Evolutionary conservation across 1,284 basidiomycete genomes (phyloP), one percentile per base, ranked within the genome.

Genomic region (Ganoderma boninense): DNA sequence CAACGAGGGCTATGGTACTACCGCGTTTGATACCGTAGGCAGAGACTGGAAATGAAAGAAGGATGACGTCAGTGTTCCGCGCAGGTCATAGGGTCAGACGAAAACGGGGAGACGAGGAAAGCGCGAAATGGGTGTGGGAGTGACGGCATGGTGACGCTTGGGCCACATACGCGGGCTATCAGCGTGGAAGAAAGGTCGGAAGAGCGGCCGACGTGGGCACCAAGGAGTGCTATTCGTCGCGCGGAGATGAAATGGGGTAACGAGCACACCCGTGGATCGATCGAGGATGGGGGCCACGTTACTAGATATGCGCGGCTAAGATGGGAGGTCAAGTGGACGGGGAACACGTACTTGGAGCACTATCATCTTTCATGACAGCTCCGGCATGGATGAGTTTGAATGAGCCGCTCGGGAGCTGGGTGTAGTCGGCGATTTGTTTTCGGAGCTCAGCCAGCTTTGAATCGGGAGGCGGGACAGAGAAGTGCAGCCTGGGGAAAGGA

Each of bases 301-400:
- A 65, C 65, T 54, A 61, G 56, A 40, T 40, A 62, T 68, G 54
- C 57, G 67, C 63, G 65, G 46, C 65, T 38, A 62, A 70, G 68
- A 29, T 38, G 42, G 26, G 56, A 54, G 44, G 38, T 46, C 52
- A 62, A 35, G 52, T 42, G 38, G 61, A 54, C 29, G 61, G 65
- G 64, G 71, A 32, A 69, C 23, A 87, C 88, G 77, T 76, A 93
- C 91, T 83, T 57, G 87, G 89, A 5, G 88, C 90, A 70, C 83
- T 82, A 77, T 95, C 90, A 77, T 95, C 93, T 73, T 90, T 92
- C 88, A 95, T 91, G 76, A 95, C 85, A 6, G 92, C 93, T 57
- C 94, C 93, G 54, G 90, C 87, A 79, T 93, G 90, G 69, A 95
- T 87, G 78, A 95, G 86, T 78, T 94, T 93, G 85, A 95, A 93